Percentiles rank a stretch among this genome's conserved stretches.
phyloP scores from a whole-genome alignment of 1,284 basidiomycete genomes.

The Sparassis latifolia region DNA sequence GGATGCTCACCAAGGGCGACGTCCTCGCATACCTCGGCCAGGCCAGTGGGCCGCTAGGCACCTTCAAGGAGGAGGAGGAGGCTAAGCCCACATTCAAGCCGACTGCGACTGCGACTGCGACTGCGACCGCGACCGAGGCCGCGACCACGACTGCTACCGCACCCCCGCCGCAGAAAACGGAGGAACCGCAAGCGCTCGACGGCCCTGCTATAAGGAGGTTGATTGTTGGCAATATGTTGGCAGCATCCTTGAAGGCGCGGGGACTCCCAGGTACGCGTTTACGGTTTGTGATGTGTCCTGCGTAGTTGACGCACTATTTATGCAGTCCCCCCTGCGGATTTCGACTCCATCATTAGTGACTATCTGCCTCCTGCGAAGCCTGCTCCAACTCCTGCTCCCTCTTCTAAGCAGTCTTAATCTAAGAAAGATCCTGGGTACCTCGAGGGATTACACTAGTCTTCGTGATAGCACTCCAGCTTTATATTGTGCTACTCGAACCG shows the following conservation, averaged over 20 bases:
- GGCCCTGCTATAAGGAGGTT: conserved; percentile 63
- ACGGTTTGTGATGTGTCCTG: background rate
- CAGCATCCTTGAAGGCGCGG: conserved; percentile 50
- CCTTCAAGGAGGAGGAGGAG: conserved; percentile 42
- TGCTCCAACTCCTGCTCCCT: conserved; percentile 14
- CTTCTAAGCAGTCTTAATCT: no score
- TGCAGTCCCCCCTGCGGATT: conserved; percentile 41
- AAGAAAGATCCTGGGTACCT: no score
- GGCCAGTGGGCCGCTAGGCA: conserved; percentile 73
- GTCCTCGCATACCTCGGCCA: conserved; percentile 77
- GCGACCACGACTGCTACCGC: conserved; percentile 30
- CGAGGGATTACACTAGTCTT: no score
- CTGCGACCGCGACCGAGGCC: conserved; percentile 27
- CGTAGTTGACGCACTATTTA: conserved; percentile 1
- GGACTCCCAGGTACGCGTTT: conserved; percentile 37
- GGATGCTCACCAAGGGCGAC: conserved; percentile 91
- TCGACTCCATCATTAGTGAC: conserved; percentile 67
- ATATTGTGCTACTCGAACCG: no score
- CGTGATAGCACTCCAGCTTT: no score
- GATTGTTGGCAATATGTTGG: conserved; percentile 65
- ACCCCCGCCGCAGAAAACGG: conserved; percentile 11
- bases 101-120: conserved; percentile 26
- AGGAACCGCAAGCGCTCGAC: conserved; percentile 44
- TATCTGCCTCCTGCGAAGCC: conserved; percentile 41
- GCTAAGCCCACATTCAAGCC: background rate